Evolutionary conservation across 257 asterid species (phyloP), one percentile per base, ranked within the genome.

Genomic region (Scutellaria baicalensis): DNA sequence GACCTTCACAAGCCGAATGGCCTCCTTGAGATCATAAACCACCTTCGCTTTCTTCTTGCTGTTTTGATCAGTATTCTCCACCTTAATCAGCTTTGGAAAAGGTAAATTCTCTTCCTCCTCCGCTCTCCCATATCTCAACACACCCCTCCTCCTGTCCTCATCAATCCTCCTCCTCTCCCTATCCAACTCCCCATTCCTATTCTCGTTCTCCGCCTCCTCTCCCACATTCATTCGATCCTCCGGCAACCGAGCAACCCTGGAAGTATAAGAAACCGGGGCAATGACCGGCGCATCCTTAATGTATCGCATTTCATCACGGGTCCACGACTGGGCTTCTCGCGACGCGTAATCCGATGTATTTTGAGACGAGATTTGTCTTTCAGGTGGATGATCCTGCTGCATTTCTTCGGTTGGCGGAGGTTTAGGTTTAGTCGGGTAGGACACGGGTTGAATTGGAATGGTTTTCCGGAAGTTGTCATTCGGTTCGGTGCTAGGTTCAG

Each of bases 241-340:
- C 6, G 99, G 99, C 73, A 93, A 81, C 0, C 96, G 97, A 12
- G 99, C 99, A 18, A 91, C 96, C n/a, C 96, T 80, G 8, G 69
- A 33, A 1, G 93, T 79, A 59, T 91, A 89, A 1, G 97, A 86
- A 62, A 89, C 82, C 2, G 96, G 88, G 17, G 91, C 39, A 39
- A 86, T 33, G 8, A 13, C 17, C 1, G 85, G 62, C 1, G 74
- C 60, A 72, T 91, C 95, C 80, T 91, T 93, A 65, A 91, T 84
- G 60, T 80, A 91, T 57, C 99, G 88, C 77, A 91, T 71, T 71
- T 93, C 99, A 66, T 85, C 96, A 52, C 89, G 82, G 6, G 87
- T 81, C 95, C 91, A 91, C 8, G 78, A 18, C 64, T 74, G 78
- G 23, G 72, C 14, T 6, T 80, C 84, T 39, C 64, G 35, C 7